Base-by-base conservation (phyloP, 176 grass and related monocot species). In the Calamus simplicifolius region DNA sequence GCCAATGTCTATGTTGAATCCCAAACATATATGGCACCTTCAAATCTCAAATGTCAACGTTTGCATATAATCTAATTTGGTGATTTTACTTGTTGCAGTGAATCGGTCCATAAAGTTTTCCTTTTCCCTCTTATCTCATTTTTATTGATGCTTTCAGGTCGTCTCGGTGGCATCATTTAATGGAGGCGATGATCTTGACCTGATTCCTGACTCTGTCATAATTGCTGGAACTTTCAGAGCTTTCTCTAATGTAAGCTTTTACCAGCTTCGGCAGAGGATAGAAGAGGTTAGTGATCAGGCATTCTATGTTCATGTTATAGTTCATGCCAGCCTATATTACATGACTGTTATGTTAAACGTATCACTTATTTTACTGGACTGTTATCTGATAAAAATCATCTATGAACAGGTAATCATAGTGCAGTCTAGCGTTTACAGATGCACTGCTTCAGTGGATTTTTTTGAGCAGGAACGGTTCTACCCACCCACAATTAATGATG, bases 391-490 rank as follows among this genome's bases (percentile, higher is more conserved):
- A 12, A 18, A 48, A 52, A 5, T 19, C 27, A 50, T 7, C 21
- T 49, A 17, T 67, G 17, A 59, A 61, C 64, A 83, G 80, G 87
- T 98, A 69, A 81, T 92, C 61, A 17, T 79, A 52, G n/a, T 64
- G 75, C 93, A 98, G 63, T 57, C 88, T 56, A 73, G 65, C 12
- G 93, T 98, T 30, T 86, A 92, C 66, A 81, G 93, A 35, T 85
- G 81, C 68, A 58, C 29, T 1, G 81, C 87, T 3, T 4, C 73
- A 2, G 67, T 89, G 23, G 88, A 98, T 75, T 98, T 98, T 79
- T 98, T 98, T 69, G 93, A 98, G 79, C 59, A 86, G 61, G 57
- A 98, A 81, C 88, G 93, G 54, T 98, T 98, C 81, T 98, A 98
- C 79, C 88, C 84, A 30, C 88, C 93, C 6, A 98, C 79, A 52